Conservation (phyloP, 1,139 yeast genomes). For the Suhomyces coccinellae region DNA sequence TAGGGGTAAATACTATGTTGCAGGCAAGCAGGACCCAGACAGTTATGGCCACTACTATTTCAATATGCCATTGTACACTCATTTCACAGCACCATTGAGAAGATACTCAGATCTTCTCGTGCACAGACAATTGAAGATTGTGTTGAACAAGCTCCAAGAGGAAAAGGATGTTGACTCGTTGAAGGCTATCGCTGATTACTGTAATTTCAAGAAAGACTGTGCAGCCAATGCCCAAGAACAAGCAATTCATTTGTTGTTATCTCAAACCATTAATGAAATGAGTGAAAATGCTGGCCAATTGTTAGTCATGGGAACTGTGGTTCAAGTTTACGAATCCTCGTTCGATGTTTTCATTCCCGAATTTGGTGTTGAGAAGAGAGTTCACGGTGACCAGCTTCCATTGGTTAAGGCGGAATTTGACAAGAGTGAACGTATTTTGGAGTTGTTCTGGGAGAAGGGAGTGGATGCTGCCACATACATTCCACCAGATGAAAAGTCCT, state of each 20-base stretch:
- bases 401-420: constrained; percentile 90
- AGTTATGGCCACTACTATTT: constrained; percentile 76
- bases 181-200: constrained; percentile 83
- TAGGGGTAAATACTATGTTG: constrained; percentile 83
- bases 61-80: constrained; percentile 85
- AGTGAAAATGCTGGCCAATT: constrained; percentile 78
- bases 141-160: constrained; percentile 39
- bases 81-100: constrained; percentile 89
- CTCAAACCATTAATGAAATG: constrained; percentile 81
- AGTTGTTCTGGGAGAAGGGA: constrained; percentile 89
- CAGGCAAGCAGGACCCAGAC: constrained; percentile 85
- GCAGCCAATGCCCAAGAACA: constrained; percentile 94
- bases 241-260: constrained; percentile 80
- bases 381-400: constrained; percentile 96
- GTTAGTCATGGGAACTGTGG: constrained; percentile 80
- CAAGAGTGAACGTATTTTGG: constrained; percentile 63
- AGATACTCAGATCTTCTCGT: constrained; percentile 91
- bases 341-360: constrained; percentile 94
- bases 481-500: constrained; percentile 83
- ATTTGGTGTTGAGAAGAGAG: constrained; percentile 94
- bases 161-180: constrained; percentile 67
- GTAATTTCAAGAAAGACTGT: constrained; percentile 94
- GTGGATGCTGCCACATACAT: constrained; percentile 87
- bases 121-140: constrained; percentile 82
- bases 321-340: constrained; percentile 93